Evolutionary conservation across 2,329 filamentous ascomycete genomes (phyloP).

Genomic region (Fusarium sp.): DNA sequence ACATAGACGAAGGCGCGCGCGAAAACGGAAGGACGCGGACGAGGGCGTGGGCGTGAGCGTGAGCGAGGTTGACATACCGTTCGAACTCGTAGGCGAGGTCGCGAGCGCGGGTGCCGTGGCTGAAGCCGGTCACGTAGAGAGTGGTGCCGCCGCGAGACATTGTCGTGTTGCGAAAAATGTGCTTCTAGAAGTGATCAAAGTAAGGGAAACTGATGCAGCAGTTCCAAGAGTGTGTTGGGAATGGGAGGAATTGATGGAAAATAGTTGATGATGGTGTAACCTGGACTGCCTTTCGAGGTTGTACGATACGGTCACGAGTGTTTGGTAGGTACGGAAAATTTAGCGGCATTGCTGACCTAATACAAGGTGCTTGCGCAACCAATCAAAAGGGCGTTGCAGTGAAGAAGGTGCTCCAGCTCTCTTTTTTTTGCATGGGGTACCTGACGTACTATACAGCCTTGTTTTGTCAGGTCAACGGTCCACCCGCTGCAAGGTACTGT

Average conservation of each 20-base stretch:
- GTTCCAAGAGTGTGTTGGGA: constrained; percentile 37
- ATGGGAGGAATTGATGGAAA: constrained; percentile 37
- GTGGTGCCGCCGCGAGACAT: constrained; percentile 97
- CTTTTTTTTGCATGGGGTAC: neutral
- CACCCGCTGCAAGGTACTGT: neutral
- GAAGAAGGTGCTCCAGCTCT: neutral
- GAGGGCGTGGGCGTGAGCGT: constrained; percentile 55
- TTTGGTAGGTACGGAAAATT: constrained; percentile 44
- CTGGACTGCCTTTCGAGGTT: constrained; percentile 28
- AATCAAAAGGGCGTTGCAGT: constrained; percentile 2
- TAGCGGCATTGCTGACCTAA: constrained; percentile 46
- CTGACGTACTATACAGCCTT: neutral
- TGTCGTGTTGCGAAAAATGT: constrained; percentile 44
- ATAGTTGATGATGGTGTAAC: constrained; percentile 34
- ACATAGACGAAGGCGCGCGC: constrained; percentile 45
- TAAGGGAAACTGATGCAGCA: constrained; percentile 43
- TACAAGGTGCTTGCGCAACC: neutral
- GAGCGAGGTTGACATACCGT: constrained; percentile 86
- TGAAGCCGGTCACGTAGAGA: constrained; percentile 98
- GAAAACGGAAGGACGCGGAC: constrained; percentile 52
- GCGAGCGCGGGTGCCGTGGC: constrained; percentile 97
- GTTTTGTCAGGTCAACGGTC: neutral
- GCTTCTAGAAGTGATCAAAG: constrained; percentile 9
- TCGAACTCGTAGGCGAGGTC: constrained; percentile 99
- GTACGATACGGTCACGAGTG: constrained; percentile 40